Base-by-base conservation (phyloP, 768 basidiomycete species). In the Lyophyllum atratum region DNA sequence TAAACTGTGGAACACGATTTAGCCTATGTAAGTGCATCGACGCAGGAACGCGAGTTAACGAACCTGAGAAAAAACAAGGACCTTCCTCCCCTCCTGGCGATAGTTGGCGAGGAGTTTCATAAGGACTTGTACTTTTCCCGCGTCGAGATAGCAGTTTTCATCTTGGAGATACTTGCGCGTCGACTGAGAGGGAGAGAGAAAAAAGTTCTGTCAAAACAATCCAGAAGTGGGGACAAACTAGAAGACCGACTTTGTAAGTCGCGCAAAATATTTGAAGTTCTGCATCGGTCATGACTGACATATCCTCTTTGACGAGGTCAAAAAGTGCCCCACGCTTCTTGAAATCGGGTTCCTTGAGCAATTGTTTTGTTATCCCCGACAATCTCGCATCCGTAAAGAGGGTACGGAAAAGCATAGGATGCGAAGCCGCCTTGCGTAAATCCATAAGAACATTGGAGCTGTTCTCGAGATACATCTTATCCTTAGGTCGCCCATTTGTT, bases 261-360 rank as follows among this genome's bases (percentile, higher is more conserved):
- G 82, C 81, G 66, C 90, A 91, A 68, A 95, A 96, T 40, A 84
- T 73, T 66, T 97, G 93, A 33, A 99, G 78, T 73, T 98, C 97
- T 8, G 94, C 89, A 72, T 99, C 97, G 43, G 94, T 96, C 96
- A 98, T 98, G 19, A 97, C 89, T 64, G 91, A 85, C 91, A 99
- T 93, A 71, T 99, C 97, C 71, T 99, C 97, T 68, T 93, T 92
- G 49, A 99, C 93, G 59, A 87, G 84, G 29, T 95, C 85, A 64
- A 86, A 92, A 43, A 91, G 69, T 8, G 90, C 89, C 0, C 86
- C 86, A 15, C 90, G 85, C 70, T 87, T 90, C 73, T 85, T 90
- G 73, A 94, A 98, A 66, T 96, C 93, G 3, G 91, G 87, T 69
- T 98, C 96, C 70, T 93, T 93, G 69, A 98, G 72, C 50, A 97